These are phyloP conservation scores for Solanum pimpinellifolium DNA, from an alignment of 257 asterid genomes.

Conservation along the genomic window DNA sequence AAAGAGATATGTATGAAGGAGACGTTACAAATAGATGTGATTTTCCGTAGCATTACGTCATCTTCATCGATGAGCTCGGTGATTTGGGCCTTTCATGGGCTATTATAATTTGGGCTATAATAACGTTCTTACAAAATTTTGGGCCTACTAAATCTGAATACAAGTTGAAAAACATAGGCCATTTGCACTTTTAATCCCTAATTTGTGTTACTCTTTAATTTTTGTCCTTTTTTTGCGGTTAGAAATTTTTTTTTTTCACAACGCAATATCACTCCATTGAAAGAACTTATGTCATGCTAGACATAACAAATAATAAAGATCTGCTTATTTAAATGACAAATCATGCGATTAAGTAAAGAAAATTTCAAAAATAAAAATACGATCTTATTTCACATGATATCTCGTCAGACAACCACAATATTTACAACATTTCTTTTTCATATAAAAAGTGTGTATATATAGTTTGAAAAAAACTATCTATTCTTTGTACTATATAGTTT, in stretches of 20 bases:
- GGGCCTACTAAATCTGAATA: not conserved
- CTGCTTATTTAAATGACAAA: not conserved
- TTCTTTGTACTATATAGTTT: not conserved
- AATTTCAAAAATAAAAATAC: not conserved
- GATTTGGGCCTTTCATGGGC: not conserved
- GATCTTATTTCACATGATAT: too few species aligned
- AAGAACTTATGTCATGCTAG: not conserved
- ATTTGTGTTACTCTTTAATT: not conserved
- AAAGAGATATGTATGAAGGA: not conserved
- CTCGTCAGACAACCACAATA: too few species aligned
- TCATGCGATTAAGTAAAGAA: not conserved
- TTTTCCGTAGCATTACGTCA: not conserved
- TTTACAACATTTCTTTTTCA: too few species aligned
- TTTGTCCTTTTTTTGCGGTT: not conserved
- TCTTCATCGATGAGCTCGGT: not conserved
- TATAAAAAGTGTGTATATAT: not conserved
- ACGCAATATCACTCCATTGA: not conserved
- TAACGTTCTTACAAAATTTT: not conserved
- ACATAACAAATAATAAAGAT: not conserved
- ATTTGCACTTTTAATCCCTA: not conserved
- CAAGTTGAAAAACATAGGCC: not conserved
- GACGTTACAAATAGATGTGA: not conserved
- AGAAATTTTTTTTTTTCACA: not conserved
- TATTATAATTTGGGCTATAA: not conserved
- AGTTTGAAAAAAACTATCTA: too few species aligned